Evolutionary conservation across 768 basidiomycete genomes (phyloP).

Genomic region (Kwoniella europaea): DNA sequence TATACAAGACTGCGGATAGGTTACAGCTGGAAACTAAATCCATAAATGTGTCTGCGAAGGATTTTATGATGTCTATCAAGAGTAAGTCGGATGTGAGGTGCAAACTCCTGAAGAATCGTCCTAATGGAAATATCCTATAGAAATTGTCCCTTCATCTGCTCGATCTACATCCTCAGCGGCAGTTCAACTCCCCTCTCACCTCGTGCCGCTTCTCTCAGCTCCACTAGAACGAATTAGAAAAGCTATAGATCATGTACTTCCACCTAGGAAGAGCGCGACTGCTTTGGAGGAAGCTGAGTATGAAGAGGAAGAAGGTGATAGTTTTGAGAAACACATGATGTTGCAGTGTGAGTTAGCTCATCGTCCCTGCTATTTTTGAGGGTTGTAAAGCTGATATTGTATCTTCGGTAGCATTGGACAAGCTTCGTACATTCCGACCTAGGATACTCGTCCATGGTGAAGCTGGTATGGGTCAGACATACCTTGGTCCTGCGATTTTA

Average conservation of each 20-base stretch:
- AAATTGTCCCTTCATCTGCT: conserved; percentile 92
- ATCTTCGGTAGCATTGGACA: conserved; percentile 76
- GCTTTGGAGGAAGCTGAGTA: conserved; percentile 94
- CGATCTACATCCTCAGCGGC: conserved; percentile 86
- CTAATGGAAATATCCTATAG: too few species aligned
- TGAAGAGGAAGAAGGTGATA: conserved; percentile 80
- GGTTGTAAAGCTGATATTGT: too few species aligned
- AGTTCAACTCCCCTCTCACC: conserved; percentile 79
- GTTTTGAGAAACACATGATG: conserved; percentile 83
- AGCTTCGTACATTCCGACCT: conserved; percentile 85
- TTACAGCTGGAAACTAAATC: conserved; percentile 81
- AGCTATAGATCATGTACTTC: conserved; percentile 75
- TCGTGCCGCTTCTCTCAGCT: conserved; percentile 74
- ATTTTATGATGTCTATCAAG: conserved; percentile 97
- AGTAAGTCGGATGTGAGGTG: conserved; percentile 68
- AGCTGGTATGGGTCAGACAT: conserved; percentile 86
- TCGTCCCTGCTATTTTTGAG: too few species aligned
- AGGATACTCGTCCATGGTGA: conserved; percentile 80
- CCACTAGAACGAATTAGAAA: conserved; percentile 73
- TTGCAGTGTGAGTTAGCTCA: conserved; percentile 70
- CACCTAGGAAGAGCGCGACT: conserved; percentile 76
- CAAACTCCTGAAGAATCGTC: too few species aligned
- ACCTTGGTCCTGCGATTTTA: conserved; percentile 84
- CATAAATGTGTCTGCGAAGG: conserved; percentile 79
- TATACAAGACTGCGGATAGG: conserved; percentile 88